Evolutionary conservation across 2,329 filamentous ascomycete species (phyloP), one percentile per base, ranked within the genome.

Genomic region (Sporothrix protearum): DNA sequence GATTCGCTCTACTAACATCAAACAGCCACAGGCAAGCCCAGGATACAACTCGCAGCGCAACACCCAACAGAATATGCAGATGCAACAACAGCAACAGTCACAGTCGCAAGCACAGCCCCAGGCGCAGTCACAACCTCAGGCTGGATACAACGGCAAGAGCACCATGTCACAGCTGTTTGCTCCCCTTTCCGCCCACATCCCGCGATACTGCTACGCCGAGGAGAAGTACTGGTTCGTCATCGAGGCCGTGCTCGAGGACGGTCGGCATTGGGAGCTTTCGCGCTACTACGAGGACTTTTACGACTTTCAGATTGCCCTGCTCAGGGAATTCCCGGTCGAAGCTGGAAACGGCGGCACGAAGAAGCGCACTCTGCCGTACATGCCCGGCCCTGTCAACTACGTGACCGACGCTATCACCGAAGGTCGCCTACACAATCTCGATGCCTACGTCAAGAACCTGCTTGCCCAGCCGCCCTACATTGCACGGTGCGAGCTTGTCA

Each of bases 171-270:
- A 89, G 72, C 82, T 93, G 8, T 88, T 90, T 75, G 91, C 94
- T 1, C 95, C 96, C 0, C 83, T 96, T 66, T 88, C 89, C 71
- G 96, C 95, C 14, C 91, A 89, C 69, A 97, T 98, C 76, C 94
- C 95, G 19, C 88, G 93, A 73, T 98, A 97, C 82, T 97, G 93
- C 80, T 98, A 96, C 78, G 93, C 94, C 73, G 95, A 98, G 78
- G 94, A 97, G 76, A 97, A 97, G 80, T 98, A 98, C 81, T 98
- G 96, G 93, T 99, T 98, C 78, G 92, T 97, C 70, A 95, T 99
- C 72, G 94, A 97, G 80, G 93, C 92, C 30, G 87, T 91, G 77
- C 88, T 98, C 80, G 93, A 97, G 78, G 94, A 98, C 78, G 94
- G 94, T 64, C 88, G 92, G 63, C 91, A 92, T 78, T 98, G 94